A percentile compares a stretch with the other conserved stretches of the same genome.
Conservation (phyloP, 352 stramenopile species). For the Phytophthora capsici region DNA sequence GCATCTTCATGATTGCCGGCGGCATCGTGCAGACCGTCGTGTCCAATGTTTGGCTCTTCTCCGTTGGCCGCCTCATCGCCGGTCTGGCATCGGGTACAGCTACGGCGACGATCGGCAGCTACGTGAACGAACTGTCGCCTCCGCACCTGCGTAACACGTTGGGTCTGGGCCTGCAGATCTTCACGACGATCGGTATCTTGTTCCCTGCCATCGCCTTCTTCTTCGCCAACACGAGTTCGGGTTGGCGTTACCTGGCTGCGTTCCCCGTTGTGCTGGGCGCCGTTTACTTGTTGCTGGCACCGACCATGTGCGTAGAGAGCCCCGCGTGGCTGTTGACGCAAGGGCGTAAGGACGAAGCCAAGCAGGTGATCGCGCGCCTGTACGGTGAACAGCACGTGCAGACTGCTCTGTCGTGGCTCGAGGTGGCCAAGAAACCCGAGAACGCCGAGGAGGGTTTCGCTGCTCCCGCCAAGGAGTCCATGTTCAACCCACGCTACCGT, state of each 20-base stretch:
- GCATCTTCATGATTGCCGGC: neutral
- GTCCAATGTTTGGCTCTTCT: neutral
- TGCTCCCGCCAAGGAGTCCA: neutral
- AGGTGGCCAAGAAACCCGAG: neutral
- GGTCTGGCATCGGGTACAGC: neutral
- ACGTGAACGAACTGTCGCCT: neutral
- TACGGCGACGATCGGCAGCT: neutral
- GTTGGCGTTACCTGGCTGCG: neutral
- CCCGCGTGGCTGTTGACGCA: neutral
- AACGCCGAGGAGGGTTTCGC: neutral
- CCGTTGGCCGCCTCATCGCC: neutral
- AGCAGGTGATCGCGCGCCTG: neutral
- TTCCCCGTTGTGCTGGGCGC: neutral
- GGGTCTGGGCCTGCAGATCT: constrained; percentile 1
- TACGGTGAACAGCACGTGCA: neutral
- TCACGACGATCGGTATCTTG: neutral
- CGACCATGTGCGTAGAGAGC: neutral
- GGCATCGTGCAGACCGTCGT: neutral
- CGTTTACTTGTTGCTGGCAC: neutral
- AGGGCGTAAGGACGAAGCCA: neutral
- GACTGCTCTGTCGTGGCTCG: neutral
- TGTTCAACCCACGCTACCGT: neutral
- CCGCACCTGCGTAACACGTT: neutral
- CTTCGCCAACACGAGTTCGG: neutral
- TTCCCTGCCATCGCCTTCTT: constrained; percentile 1